These are phyloP conservation scores for Fusarium pseudoanthophilum DNA, from an alignment of 2,329 filamentous ascomycete species.

Conservation along the genomic window DNA sequence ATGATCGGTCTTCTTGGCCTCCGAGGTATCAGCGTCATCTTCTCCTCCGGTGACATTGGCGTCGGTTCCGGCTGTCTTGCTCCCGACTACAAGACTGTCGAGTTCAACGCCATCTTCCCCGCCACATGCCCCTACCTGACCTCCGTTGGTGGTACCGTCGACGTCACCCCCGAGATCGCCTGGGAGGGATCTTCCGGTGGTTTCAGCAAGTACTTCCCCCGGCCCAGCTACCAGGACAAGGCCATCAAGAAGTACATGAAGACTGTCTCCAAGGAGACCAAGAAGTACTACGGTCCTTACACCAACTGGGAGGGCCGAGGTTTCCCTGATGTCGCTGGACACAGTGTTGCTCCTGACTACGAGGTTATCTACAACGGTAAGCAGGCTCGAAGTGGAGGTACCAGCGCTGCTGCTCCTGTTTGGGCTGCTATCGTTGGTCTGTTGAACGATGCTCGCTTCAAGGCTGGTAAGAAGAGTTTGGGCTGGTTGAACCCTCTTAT, in stretches of 20 bases:
- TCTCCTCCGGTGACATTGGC: constrained; percentile 49
- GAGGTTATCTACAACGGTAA: constrained; percentile 47
- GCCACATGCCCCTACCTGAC: constrained; percentile 59
- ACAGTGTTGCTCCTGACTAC: constrained; percentile 64
- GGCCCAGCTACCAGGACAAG: constrained; percentile 59
- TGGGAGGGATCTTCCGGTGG: constrained; percentile 59
- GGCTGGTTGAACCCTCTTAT: constrained; percentile 62
- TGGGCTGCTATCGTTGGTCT: constrained; percentile 60
- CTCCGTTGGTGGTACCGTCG: constrained; percentile 62
- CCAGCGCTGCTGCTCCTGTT: constrained; percentile 59
- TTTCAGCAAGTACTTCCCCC: constrained; percentile 60
- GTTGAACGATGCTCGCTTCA: constrained; percentile 59
- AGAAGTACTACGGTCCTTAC: constrained; percentile 44
- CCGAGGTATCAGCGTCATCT: constrained; percentile 51
- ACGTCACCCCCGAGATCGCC: constrained; percentile 57
- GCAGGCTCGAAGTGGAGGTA: constrained; percentile 46
- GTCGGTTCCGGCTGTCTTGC: constrained; percentile 34
- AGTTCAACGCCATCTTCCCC: constrained; percentile 52
- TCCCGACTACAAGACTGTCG: constrained; percentile 35
- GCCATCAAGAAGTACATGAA: constrained; percentile 53
- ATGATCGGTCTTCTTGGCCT: constrained; percentile 22
- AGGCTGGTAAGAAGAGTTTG: constrained; percentile 55
- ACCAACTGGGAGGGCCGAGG: constrained; percentile 55
- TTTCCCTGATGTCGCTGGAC: constrained; percentile 57
- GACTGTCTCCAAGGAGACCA: constrained; percentile 51